Evolutionary conservation across 495 filamentous ascomycete genomes (phyloP).

Genomic region (Podospora fimiseda): DNA sequence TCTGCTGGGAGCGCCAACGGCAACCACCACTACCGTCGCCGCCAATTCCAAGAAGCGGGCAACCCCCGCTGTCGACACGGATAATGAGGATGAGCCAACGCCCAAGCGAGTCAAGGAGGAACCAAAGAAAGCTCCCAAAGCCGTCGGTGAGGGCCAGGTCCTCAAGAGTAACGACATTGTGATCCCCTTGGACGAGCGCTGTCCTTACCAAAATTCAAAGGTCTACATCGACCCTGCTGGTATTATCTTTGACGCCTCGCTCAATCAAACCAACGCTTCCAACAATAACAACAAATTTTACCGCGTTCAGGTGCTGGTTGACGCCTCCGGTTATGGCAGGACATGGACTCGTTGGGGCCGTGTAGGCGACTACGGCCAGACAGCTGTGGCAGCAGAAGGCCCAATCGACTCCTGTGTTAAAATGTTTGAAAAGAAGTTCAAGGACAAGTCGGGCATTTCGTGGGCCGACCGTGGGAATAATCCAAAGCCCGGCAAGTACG

Average conservation of each 20-base stretch:
- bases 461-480: constrained; percentile 58
- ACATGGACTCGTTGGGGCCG: constrained; percentile 74
- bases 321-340: constrained; percentile 28
- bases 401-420: constrained; percentile 40
- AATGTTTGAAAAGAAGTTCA: constrained; percentile 69
- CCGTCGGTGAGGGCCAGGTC: constrained; percentile 37
- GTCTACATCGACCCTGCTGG: constrained; percentile 61
- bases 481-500: constrained; percentile 63
- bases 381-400: constrained; percentile 37
- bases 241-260: constrained; percentile 58
- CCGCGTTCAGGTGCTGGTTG: constrained; percentile 46
- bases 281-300: constrained; percentile 73
- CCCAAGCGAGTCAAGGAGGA: constrained; percentile 6
- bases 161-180: constrained; percentile 37
- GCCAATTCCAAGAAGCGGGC: constrained; percentile 10
- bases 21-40: neutral
- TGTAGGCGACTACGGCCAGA: constrained; percentile 67
- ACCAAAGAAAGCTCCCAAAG: constrained; percentile 21
- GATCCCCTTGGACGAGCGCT: constrained; percentile 44
- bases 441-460: constrained; percentile 61
- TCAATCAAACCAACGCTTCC: constrained; percentile 55
- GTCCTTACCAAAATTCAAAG: constrained; percentile 23
- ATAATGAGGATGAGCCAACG: constrained; percentile 6
- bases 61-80: constrained; percentile 6
- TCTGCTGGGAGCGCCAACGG: neutral